These are phyloP conservation scores for Mayamaea pseudoterrestris DNA, from an alignment of 108 stramenopile genomes.

Conservation along the genomic window DNA sequence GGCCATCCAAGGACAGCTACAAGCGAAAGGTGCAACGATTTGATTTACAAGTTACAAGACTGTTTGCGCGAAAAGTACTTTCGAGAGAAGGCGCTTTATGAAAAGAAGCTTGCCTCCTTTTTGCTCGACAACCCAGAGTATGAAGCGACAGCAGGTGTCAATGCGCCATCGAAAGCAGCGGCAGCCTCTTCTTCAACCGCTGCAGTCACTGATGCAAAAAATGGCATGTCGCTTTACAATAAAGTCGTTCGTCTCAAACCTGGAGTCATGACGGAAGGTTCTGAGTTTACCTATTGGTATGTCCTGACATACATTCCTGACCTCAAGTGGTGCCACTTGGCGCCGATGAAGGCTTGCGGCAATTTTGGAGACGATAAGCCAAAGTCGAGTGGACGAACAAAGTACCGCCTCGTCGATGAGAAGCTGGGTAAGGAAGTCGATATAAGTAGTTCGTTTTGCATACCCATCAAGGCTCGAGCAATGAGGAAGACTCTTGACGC, in stretches of 20 bases:
- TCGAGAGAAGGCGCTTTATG: constrained; percentile 17
- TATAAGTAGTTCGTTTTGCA: constrained; percentile 48
- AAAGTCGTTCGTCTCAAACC: constrained; percentile 67
- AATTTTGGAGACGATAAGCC: constrained; percentile 45
- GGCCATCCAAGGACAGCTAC: too few species aligned
- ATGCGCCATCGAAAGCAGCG: neutral
- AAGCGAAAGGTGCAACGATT: too few species aligned
- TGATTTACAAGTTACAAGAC: too few species aligned
- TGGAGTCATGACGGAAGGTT: constrained; percentile 21
- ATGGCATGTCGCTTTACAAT: constrained; percentile 32
- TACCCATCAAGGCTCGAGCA: constrained; percentile 36
- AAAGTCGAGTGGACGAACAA: constrained; percentile 46
- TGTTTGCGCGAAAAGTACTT: too few species aligned
- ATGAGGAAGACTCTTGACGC: constrained; percentile 66
- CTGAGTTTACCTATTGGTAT: constrained; percentile 34
- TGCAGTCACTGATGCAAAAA: neutral
- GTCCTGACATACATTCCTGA: constrained; percentile 82
- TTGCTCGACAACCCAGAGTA: constrained; percentile 9
- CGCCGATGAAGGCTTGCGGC: constrained; percentile 65
- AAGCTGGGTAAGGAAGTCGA: constrained; percentile 71
- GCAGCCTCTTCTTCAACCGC: constrained; percentile 5
- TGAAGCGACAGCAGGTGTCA: too few species aligned
- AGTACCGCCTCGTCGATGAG: constrained; percentile 68
- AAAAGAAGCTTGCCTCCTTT: constrained; percentile 23
- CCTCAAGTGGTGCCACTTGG: constrained; percentile 77